Evolutionary conservation across 2,329 filamentous ascomycete species (phyloP).

Genomic region (Phaeomoniella chlamydospora): DNA sequence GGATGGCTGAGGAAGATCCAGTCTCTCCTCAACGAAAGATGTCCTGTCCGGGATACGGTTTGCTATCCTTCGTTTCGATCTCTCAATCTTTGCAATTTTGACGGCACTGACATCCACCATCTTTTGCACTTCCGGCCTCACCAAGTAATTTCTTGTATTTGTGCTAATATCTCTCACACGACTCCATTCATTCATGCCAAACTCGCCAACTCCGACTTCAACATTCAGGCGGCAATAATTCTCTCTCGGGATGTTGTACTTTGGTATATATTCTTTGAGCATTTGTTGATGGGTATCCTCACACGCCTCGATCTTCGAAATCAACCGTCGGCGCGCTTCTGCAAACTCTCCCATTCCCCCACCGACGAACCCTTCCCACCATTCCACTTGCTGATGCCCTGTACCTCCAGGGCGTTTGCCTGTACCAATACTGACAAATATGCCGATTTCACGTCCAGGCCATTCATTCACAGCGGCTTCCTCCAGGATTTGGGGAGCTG

Average conservation of each 20-base stretch:
- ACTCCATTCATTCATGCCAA: constrained; percentile 98
- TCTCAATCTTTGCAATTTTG: constrained; percentile 72
- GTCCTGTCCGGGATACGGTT: constrained; percentile 11
- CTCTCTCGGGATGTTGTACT: constrained; percentile 67
- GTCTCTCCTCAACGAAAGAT: constrained; percentile 11
- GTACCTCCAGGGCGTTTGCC: constrained; percentile 67
- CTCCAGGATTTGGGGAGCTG: constrained; percentile 68
- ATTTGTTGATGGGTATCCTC: constrained; percentile 82
- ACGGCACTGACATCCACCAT: constrained; percentile 64
- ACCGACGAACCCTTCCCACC: constrained; percentile 79
- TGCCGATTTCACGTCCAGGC: constrained; percentile 83
- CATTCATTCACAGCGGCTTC: constrained; percentile 88
- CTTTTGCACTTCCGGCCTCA: constrained; percentile 55
- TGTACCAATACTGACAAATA: constrained; percentile 89
- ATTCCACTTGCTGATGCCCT: constrained; percentile 54
- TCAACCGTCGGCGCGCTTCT: constrained; percentile 70
- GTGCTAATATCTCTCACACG: constrained; percentile 91
- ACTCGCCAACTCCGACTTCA: constrained; percentile 88
- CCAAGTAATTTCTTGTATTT: constrained; percentile 71
- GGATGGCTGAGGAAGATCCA: constrained; percentile 13
- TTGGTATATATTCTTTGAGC: constrained; percentile 61
- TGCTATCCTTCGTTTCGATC: constrained; percentile 57
- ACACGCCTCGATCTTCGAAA: constrained; percentile 88
- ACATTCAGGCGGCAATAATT: constrained; percentile 97
- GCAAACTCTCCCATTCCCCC: constrained; percentile 70